Conservation (phyloP, 2,329 filamentous ascomycete genomes). For the Drechmeria coniospora region DNA sequence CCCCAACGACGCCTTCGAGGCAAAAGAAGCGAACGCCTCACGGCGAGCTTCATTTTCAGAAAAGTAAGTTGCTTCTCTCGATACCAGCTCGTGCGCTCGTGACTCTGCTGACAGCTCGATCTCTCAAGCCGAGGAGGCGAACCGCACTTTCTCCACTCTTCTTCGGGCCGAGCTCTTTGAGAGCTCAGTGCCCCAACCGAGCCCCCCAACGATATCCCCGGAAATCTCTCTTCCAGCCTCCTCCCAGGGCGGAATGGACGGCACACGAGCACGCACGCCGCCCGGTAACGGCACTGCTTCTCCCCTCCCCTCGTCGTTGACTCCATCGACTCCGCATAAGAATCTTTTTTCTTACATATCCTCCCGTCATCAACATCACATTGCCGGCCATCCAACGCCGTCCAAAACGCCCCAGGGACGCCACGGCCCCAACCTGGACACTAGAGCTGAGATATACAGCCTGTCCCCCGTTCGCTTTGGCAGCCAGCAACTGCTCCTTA, state of each 20-base stretch:
- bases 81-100: constrained; percentile 8
- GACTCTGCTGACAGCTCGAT: constrained; percentile 2
- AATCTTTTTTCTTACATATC: constrained; percentile 91
- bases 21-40: constrained; percentile 73
- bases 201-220: constrained; percentile 46
- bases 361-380: constrained; percentile 50
- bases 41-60: constrained; percentile 87
- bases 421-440: constrained; percentile 77
- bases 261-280: constrained; percentile 65
- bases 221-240: constrained; percentile 36
- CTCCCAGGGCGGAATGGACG: constrained; percentile 40
- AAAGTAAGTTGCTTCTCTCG: constrained; percentile 43
- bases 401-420: constrained; percentile 79
- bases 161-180: constrained; percentile 89
- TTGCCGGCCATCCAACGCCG: constrained; percentile 72
- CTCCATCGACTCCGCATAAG: constrained; percentile 91
- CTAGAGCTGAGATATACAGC: constrained; percentile 85
- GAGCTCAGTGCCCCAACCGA: constrained; percentile 67
- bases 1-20: constrained; percentile 78
- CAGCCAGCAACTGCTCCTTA: constrained; percentile 86
- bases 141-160: constrained; percentile 77
- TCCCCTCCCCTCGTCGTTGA: constrained; percentile 57
- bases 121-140: constrained; percentile 68
- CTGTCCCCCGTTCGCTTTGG: constrained; percentile 84
- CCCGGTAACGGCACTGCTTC: constrained; percentile 48